Evolutionary conservation across 2,329 filamentous ascomycete genomes (phyloP).

Genomic region (Dendrostoma leiphaemia): DNA sequence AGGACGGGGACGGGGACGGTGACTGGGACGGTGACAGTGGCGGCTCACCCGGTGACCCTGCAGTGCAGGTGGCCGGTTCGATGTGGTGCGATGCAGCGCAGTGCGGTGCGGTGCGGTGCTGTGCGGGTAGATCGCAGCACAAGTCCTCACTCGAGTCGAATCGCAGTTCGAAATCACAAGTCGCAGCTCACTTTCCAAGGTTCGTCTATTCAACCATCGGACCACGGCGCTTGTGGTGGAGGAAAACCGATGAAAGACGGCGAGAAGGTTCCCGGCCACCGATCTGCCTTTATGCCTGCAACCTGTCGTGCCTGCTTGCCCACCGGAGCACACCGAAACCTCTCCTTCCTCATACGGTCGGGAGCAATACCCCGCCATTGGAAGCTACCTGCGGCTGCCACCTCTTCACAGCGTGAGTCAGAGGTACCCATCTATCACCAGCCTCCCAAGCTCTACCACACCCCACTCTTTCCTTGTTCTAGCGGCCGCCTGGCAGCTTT

Average conservation of each 20-base stretch:
- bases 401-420: not conserved
- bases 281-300: conserved; percentile 5
- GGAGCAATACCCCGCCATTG: too few species aligned
- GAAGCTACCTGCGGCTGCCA: not conserved
- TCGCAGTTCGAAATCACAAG: not conserved
- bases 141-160: too few species aligned
- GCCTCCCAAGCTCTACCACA: not conserved
- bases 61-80: too few species aligned
- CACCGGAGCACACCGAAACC: not conserved
- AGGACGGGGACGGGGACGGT: not conserved
- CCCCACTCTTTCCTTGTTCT: not conserved
- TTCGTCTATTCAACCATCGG: conserved; percentile 12
- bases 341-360: not conserved
- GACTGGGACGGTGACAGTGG: not conserved
- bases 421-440: not conserved
- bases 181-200: not conserved
- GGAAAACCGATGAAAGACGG: conserved; percentile 11
- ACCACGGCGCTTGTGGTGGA: conserved; percentile 17
- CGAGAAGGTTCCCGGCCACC: conserved; percentile 8
- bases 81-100: not conserved
- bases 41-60: not conserved
- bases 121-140: too few species aligned
- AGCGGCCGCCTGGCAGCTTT: too few species aligned
- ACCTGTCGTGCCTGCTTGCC: not conserved
- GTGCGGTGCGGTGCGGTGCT: not conserved